Conservation (phyloP, 1,284 basidiomycete species). For the Naganishia liquefaciens region DNA sequence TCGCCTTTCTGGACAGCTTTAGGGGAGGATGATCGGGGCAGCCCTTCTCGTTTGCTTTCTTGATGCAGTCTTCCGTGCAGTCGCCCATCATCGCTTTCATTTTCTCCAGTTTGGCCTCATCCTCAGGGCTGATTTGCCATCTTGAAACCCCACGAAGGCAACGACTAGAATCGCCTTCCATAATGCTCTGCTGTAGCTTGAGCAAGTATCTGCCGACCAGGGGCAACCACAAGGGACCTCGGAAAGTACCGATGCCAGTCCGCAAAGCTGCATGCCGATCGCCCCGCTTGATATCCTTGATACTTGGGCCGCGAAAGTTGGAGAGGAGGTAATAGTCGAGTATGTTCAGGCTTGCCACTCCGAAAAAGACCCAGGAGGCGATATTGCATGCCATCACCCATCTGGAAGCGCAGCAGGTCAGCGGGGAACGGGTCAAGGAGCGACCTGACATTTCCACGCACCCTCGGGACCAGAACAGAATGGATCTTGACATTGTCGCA, state of each 20-base stretch:
- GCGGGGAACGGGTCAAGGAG: neutral
- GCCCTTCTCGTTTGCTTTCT: no score
- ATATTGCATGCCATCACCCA: conserved; percentile 2
- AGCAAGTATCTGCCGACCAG: neutral
- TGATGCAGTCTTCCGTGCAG: no score
- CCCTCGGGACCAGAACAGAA: conserved; percentile 27
- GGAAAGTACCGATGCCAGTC: neutral
- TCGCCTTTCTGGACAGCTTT: no score
- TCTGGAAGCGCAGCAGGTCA: neutral
- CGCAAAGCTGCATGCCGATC: conserved; percentile 14
- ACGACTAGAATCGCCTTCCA: neutral
- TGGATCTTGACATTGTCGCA: conserved; percentile 30
- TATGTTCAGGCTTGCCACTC: neutral
- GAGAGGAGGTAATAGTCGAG: conserved; percentile 1
- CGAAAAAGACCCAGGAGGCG: neutral
- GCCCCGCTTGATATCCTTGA: neutral
- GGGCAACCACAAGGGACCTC: conserved; percentile 3
- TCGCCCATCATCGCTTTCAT: no score
- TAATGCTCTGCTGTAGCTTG: neutral
- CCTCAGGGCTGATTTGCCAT: no score
- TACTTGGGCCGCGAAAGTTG: neutral
- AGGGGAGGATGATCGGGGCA: no score
- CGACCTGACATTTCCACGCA: neutral
- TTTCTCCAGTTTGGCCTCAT: no score
- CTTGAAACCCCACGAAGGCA: neutral